Base-by-base conservation (phyloP, 1,284 basidiomycete genomes). In the Cystobasidium sp. region DNA sequence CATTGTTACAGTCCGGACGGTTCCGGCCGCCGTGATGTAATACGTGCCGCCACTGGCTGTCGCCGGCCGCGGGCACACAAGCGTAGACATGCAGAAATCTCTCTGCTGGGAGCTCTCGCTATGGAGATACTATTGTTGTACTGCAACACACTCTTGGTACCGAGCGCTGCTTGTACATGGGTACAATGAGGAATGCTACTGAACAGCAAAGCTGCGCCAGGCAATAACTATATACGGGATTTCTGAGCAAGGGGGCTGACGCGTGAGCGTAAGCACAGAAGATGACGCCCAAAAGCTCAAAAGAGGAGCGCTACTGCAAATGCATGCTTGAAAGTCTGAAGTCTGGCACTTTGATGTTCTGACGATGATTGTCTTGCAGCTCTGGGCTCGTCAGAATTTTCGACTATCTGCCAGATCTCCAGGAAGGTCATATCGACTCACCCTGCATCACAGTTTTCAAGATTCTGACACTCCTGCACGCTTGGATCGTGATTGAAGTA, bases 261-360 rank as follows among this genome's bases (percentile, higher is more conserved):
- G 53, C 53, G 53, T 56, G 22, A 56, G 53, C 53, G 53, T 56
- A 56, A 56, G 53, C 53, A 56, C 53, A 56, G 53, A 56, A 56
- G 53, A 56, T 56, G 53, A 56, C 53, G 53, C 53, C 53, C 53
- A 22, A 56, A 56, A 56, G 53, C 53, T 56, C 53, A 56, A 56
- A 56, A 56, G 53, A 56, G 53, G n/a, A 56, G 53, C 53, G 53
- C 53, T 56, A 56, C 53, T 56, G 53, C 53, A 56, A 56, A 56
- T 31, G 53, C 53, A 56, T 56, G 22, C 53, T 56, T 56, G 53
- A 56, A 56, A 56, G 53, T 56, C 53, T 56, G 53, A 31, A 56
- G 53, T 56, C 53, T 56, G 53, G 10, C 53, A 31, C 53, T 56
- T 56, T 56, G 53, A 56, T 56, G 53, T 56, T 56, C 53, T 56